Base-by-base conservation (phyloP, 306 rosid genomes). In the Mimosa pudica region DNA sequence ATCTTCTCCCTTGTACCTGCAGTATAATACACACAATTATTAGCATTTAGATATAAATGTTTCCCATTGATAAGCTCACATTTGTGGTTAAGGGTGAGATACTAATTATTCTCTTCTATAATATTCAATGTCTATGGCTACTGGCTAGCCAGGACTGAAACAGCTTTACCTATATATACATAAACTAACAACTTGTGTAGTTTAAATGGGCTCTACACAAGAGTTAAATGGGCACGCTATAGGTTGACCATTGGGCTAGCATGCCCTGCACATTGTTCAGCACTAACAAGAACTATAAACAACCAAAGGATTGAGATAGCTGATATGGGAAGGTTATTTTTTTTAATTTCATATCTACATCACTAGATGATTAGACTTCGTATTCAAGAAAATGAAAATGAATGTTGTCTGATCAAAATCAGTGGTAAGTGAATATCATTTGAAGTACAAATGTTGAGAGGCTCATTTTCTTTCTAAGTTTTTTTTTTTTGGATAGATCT, bases 1-100 rank as follows among this genome's bases (percentile, higher is more conserved):
- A 17, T 85, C 75, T 30, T 18, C 1, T 0, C 85, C 89, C 18
- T 77, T 24, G 49, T 84, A 86, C 71, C 89, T 82, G 79, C 71
- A 75, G 2, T 17, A 4, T 35, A 68, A 41, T 49, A 66, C 4
- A 17, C 5, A 41, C 8, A 60, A 3, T 8, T 1, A 42, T 10
- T 10, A 68, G 30, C 45, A 17, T 36, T 66, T 16, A 65, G 48
- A 66, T 7, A 4, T 8, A 9, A 20, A 66, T 66, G 38, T 35
- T 36, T 16, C 68, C 13, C 42, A 32, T 13, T 32, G 14, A 32
- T 30, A 9, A 4, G 33, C 63, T 7, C 33, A 57, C 7, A 2
- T 18, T 6, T 30, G 67, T 61, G 8, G 36, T 61, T 61, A 24
- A 30, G 41, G 36, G 2, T 8, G 32, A 3, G 33, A 57, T 17